These are phyloP conservation scores for Corynespora cassiicola DNA, from an alignment of 2,329 filamentous ascomycete genomes.

Conservation along the genomic window DNA sequence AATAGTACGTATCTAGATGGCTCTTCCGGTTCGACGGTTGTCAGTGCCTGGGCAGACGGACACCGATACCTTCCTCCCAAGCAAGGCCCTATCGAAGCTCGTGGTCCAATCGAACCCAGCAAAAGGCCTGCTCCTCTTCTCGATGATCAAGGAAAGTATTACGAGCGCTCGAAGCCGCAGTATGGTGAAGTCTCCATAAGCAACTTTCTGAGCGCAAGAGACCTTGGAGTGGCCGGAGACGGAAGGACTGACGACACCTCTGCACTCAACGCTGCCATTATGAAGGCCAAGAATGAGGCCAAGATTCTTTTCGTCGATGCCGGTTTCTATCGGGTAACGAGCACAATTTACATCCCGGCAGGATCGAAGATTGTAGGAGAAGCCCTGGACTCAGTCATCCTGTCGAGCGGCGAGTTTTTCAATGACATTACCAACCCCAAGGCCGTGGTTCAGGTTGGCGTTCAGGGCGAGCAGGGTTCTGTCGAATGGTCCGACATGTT, in stretches of 20 bases:
- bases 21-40: slow-evolving; percentile 22
- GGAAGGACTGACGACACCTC: slow-evolving; percentile 84
- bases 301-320: slow-evolving; percentile 64
- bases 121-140: slow-evolving; percentile 52
- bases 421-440: slow-evolving; percentile 61
- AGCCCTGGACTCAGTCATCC: slow-evolving; percentile 81
- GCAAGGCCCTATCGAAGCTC: slow-evolving; percentile 50
- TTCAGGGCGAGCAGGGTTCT: slow-evolving; percentile 66
- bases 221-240: slow-evolving; percentile 74
- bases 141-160: slow-evolving; percentile 55
- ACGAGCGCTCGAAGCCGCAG: slow-evolving; percentile 58
- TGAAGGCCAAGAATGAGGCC: slow-evolving; percentile 64
- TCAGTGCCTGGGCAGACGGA: slow-evolving; percentile 41
- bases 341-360: slow-evolving; percentile 65
- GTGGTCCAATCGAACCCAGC: slow-evolving; percentile 52
- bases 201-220: slow-evolving; percentile 63
- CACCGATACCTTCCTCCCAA: slow-evolving; percentile 38
- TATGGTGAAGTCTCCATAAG: slow-evolving; percentile 58
- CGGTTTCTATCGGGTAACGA: slow-evolving; percentile 62
- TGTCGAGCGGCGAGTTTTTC: slow-evolving; percentile 69
- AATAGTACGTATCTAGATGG: slow-evolving; percentile 34
- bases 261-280: slow-evolving; percentile 75
- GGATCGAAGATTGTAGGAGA: slow-evolving; percentile 84
- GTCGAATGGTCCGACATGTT: slow-evolving; percentile 78
- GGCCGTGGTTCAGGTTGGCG: slow-evolving; percentile 72